phyloP scores from a whole-genome alignment of 1,284 basidiomycete species.

The Gomphus bonarii region DNA sequence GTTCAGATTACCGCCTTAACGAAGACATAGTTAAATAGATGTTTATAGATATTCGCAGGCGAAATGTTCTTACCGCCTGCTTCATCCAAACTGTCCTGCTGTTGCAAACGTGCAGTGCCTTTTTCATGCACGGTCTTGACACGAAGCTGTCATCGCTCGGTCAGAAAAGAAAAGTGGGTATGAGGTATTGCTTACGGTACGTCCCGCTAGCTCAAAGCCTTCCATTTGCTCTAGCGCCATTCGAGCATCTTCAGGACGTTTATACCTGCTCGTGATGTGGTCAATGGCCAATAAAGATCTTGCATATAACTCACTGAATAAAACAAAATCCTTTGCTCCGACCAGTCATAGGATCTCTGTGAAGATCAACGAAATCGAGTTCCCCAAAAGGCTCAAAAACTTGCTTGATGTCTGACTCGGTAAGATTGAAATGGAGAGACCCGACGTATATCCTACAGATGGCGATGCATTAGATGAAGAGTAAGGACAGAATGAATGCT shows the following conservation, averaged over 20 bases:
- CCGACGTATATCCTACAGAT: conserved; percentile 83
- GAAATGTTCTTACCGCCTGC: conserved; percentile 49
- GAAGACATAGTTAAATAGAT: background rate
- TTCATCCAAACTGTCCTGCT: conserved; percentile 75
- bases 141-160: conserved; percentile 44
- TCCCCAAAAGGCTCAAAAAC: conserved; percentile 98
- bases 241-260: conserved; percentile 81
- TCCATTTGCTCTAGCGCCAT: conserved; percentile 98
- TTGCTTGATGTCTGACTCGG: conserved; percentile 92
- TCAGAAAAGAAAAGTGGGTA: conserved; percentile 10
- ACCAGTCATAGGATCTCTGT: conserved; percentile 86
- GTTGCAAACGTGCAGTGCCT: conserved; percentile 61
- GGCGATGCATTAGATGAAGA: conserved; percentile 4
- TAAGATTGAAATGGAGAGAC: conserved; percentile 92
- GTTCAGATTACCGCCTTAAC: conserved; percentile 81
- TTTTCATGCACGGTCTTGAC: conserved; percentile 90
- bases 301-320: conserved; percentile 62
- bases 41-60: conserved; percentile 1
- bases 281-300: background rate
- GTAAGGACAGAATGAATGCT: conserved; percentile 20
- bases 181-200: conserved; percentile 56
- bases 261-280: conserved; percentile 49
- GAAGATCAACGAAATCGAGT: conserved; percentile 96
- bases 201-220: conserved; percentile 92
- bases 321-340: conserved; percentile 98